phyloP scores from a whole-genome alignment of 768 basidiomycete species.

The Cyathus striatus region DNA sequence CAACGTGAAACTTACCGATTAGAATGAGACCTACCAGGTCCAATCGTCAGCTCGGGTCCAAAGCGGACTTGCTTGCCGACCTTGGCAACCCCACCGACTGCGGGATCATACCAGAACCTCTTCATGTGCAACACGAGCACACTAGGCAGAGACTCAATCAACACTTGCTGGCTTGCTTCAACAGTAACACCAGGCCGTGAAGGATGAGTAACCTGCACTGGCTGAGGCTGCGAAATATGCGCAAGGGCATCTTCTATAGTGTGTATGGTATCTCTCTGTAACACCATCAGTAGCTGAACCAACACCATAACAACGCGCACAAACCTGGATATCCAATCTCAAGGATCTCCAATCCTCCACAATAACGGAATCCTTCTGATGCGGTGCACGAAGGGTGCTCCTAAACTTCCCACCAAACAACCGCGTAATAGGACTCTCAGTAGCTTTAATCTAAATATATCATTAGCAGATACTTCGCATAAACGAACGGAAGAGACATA shows the following conservation, averaged over 20 bases:
- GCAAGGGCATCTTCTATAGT: constrained; percentile 81
- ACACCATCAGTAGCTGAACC: background rate
- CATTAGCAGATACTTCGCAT: background rate
- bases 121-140: constrained; percentile 88
- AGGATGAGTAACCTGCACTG: constrained; percentile 67
- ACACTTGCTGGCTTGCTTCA: constrained; percentile 59
- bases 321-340: constrained; percentile 83
- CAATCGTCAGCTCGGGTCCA: constrained; percentile 73
- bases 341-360: constrained; percentile 91
- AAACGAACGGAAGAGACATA: constrained; percentile 35
- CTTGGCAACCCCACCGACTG: constrained; percentile 77
- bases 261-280: constrained; percentile 64
- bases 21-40: constrained; percentile 42
- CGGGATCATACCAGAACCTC: constrained; percentile 82
- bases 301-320: too few species aligned
- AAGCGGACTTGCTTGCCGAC: constrained; percentile 78
- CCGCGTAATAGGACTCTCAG: constrained; percentile 83
- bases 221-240: constrained; percentile 73
- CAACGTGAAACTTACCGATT: background rate
- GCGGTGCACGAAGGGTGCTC: constrained; percentile 74
- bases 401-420: constrained; percentile 95
- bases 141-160: constrained; percentile 79
- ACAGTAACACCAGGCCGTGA: constrained; percentile 51
- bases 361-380: constrained; percentile 80
- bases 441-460: constrained; percentile 56